Evolutionary conservation across 1,284 basidiomycete species (phyloP).

Genomic region (Melampsora americana): DNA sequence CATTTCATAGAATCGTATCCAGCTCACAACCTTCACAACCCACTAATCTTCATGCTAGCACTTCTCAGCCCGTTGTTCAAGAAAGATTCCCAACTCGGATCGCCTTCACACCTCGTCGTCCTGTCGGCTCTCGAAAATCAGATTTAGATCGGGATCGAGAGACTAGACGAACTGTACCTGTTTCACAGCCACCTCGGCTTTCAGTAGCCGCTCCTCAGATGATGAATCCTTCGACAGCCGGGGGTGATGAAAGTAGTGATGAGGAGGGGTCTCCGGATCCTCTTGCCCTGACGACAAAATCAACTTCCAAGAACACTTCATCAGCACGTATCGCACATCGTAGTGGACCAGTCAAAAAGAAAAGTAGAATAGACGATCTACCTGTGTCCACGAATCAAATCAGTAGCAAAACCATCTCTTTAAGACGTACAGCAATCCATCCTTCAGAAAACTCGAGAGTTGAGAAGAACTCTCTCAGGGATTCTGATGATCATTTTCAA

Average conservation of each 20-base stretch:
- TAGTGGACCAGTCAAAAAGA: too few species aligned
- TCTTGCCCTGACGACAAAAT: neutral
- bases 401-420: neutral
- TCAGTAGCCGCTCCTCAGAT: neutral
- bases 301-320: neutral
- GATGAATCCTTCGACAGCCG: neutral
- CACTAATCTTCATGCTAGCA: neutral
- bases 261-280: constrained; percentile 6
- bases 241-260: constrained; percentile 21
- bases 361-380: too few species aligned
- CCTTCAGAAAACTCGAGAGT: neutral
- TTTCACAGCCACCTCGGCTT: too few species aligned
- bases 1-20: constrained; percentile 19
- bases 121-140: constrained; percentile 7
- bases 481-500: too few species aligned
- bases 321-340: neutral
- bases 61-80: constrained; percentile 12
- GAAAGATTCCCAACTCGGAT: constrained; percentile 35
- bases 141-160: too few species aligned
- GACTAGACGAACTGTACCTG: too few species aligned
- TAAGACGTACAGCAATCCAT: neutral
- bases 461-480: constrained; percentile 9
- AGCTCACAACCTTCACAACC: too few species aligned
- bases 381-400: too few species aligned
- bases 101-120: constrained; percentile 30